Base-by-base conservation (phyloP, 1,284 basidiomycete species). In the Macrocybe sp. region DNA sequence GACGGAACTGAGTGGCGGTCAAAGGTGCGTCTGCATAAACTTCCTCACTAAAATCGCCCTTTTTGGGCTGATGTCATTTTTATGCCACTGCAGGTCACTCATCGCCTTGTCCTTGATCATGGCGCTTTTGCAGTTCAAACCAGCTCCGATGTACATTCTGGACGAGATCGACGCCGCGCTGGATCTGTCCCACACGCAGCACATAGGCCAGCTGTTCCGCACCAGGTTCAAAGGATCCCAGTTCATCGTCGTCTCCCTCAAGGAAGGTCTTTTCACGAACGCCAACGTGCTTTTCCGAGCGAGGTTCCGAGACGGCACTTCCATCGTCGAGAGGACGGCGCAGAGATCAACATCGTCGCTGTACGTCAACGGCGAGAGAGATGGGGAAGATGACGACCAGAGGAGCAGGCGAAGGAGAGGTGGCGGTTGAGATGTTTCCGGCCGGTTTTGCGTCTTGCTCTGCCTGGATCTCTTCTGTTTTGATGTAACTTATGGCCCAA, bases 121-220 rank as follows among this genome's bases (percentile, higher is more conserved):
- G 94, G 89, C 95, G 0, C 79, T 99, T 36, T 79, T 99, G 33
- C 95, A 98, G 67, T 98, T 98, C 80, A 97, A 98, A 64, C 94
- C 96, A 1, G 95, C 96, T n/a, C 97, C 94, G 0, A 96, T 99
- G 92, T 98, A 99, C 67, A 98, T 99, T 62, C 79, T 99, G 16
- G 97, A 99, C 70, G 97, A 99, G 70, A 97, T 99, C 58, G 94
- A 98, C 67, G 93, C 95, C 0, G 95, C 95, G 4, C 80, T 97
- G 39, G 96, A 99, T 70, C 73, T 98, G 16, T 94, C 92, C 41
- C 95, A 98, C 62, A 98, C 96, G 6, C 89, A 97, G 61, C 92
- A 98, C 67, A 97, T 99, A 53, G 96, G 96, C 22, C 92, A 95
- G 59, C 80, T 98, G 11, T 97, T 98, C 81, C 80, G 89, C 42